phyloP scores from a whole-genome alignment of 1,284 basidiomycete genomes.

The Erythrobasidium hasegawianum region DNA sequence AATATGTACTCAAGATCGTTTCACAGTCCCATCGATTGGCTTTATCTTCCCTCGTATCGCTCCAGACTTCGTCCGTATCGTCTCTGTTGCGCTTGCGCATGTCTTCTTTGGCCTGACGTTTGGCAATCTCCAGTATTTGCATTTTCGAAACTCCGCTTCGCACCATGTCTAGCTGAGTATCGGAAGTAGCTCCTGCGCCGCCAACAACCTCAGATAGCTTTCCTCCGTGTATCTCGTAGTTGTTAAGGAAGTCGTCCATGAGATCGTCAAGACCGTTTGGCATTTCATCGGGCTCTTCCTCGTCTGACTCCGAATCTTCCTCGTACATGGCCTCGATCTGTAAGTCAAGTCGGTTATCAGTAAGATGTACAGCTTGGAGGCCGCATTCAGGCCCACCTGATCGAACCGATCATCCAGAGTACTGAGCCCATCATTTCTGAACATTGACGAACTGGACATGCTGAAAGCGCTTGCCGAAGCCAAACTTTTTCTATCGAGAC shows the following conservation, averaged over 20 bases:
- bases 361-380: no score
- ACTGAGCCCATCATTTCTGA: constrained; percentile 80
- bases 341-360: no score
- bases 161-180: constrained; percentile 73
- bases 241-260: constrained; percentile 89
- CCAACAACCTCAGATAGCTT: constrained; percentile 66
- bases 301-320: constrained; percentile 53
- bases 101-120: constrained; percentile 50
- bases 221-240: constrained; percentile 78
- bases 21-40: constrained; percentile 90
- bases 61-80: constrained; percentile 37
- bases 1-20: constrained; percentile 90
- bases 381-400: constrained; percentile 68
- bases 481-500: constrained; percentile 57
- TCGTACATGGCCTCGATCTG: constrained; percentile 74
- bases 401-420: constrained; percentile 92
- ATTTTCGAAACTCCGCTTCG: constrained; percentile 68
- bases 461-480: constrained; percentile 67
- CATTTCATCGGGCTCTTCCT: constrained; percentile 67
- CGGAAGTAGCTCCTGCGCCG: constrained; percentile 59
- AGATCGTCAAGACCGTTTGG: constrained; percentile 72
- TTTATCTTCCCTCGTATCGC: constrained; percentile 59
- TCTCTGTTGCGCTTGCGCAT: constrained; percentile 39
- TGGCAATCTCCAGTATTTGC: constrained; percentile 44
- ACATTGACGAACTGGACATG: constrained; percentile 97